Percentiles rank a stretch among this genome's conserved stretches.
Evolutionary conservation across 768 basidiomycete species (phyloP).

Genomic region (Rhodotorula kratochvilovae): DNA sequence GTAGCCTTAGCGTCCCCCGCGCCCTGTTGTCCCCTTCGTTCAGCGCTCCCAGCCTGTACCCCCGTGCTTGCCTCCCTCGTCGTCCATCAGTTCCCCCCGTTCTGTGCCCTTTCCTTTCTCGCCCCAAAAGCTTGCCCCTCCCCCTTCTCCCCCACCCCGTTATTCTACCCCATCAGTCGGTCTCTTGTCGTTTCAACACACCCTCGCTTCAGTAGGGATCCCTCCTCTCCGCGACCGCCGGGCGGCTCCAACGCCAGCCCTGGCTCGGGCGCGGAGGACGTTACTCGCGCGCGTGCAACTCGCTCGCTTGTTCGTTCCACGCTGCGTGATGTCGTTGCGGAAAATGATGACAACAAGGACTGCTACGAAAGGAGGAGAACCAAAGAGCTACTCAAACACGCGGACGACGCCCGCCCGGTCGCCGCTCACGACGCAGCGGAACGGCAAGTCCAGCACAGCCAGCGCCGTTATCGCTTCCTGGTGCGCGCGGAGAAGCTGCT

Average conservation of each 20-base stretch:
- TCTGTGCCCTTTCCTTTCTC: background rate
- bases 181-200: slow-evolving; percentile 2
- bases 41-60: too few relatives aligned
- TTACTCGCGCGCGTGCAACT: background rate
- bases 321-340: too few relatives aligned
- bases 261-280: too few relatives aligned
- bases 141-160: background rate
- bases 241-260: slow-evolving; percentile 3
- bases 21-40: background rate
- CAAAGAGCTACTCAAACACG: slow-evolving; percentile 55
- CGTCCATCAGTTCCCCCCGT: background rate
- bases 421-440: slow-evolving; percentile 87
- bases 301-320: background rate
- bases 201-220: background rate
- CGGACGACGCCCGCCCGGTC: slow-evolving; percentile 86
- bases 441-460: slow-evolving; percentile 83
- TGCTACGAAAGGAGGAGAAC: background rate
- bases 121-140: too few relatives aligned
- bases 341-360: background rate
- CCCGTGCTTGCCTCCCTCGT: too few relatives aligned
- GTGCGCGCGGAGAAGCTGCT: slow-evolving; percentile 76
- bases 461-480: slow-evolving; percentile 85
- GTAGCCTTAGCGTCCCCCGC: background rate
- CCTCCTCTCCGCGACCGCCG: background rate
- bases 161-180: background rate